Base-by-base conservation (phyloP, 2,329 filamentous ascomycete species). In the Paraconiothyrium brasiliense region DNA sequence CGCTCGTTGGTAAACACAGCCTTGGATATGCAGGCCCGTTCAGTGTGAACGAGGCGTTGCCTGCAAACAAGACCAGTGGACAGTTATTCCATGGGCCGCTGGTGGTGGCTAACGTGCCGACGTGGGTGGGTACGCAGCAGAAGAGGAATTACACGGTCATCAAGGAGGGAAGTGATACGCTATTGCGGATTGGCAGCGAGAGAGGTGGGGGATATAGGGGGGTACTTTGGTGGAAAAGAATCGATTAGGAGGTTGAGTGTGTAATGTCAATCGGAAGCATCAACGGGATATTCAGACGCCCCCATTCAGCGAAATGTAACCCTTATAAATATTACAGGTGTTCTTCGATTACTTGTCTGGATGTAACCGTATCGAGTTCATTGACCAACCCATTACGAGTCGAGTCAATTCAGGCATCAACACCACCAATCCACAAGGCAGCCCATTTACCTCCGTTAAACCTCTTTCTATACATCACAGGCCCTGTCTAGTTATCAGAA, bases 31-130 rank as follows among this genome's bases (percentile, higher is more conserved):
- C 71, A 11, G 72, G 72, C 0, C 71, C 71, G 4, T 60, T 71
- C 11, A 32, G 62, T 1, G 37, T 72, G 2, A 73, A 64, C 10
- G 43, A 48, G 4, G 65, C 44, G 4, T 9, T 73, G 2, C 66
- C 67, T 0, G 67, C 64, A n/a, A 71, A 58, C 10, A 47, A 57
- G 51, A 70, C 63, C 5, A 30, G 63, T 20, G 72, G 72, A 0
- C 70, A 74, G 61, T 35, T 74, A 0, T 70, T 72, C 32, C 72
- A 74, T 54, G 72, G 72, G 2, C 72, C 72, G n/a, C 32, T 74
- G 37, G 62, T 62, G 0, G 67, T 70, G 13, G 67, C 71, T 1
- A 73, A 71, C 63, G 67, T 73, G 57, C 72, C 72, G 11, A 70
- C 62, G 6, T 70, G 65, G 72, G 65, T 64, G 11, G 72, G 71